Conservation (phyloP, 345 rosid genomes). For the Populus deltoides region DNA sequence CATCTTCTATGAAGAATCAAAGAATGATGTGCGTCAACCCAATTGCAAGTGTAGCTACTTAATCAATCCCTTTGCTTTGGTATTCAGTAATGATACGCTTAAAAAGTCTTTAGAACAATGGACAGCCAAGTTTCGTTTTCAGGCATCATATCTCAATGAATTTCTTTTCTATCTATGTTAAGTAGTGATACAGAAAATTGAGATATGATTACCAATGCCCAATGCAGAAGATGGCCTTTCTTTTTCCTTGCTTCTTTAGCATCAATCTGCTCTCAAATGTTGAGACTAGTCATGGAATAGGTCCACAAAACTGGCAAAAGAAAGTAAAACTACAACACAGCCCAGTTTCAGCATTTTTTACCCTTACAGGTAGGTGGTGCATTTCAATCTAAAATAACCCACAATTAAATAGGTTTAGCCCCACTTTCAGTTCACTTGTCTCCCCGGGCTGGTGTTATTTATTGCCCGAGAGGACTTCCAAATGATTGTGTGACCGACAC, state of each 20-base stretch:
- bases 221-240: background rate
- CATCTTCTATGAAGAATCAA: slow-evolving; percentile 29
- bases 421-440: background rate
- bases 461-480: background rate
- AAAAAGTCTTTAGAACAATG: background rate
- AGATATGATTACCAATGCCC: background rate
- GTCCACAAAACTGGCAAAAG: background rate
- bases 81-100: background rate
- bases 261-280: background rate
- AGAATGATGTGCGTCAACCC: slow-evolving; percentile 51
- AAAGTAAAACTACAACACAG: background rate
- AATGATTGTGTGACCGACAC: background rate
- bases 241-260: background rate
- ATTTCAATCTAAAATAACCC: background rate
- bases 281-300: background rate
- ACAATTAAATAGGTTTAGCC: background rate
- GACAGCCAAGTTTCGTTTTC: background rate
- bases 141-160: background rate
- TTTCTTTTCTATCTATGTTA: background rate
- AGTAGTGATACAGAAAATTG: background rate
- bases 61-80: background rate
- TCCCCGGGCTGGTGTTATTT: background rate
- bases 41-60: slow-evolving; percentile 44
- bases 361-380: background rate
- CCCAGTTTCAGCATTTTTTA: background rate